Evolutionary conservation across 768 basidiomycete genomes (phyloP).

Genomic region (Tylopilus plumbeoviolaceoides): DNA sequence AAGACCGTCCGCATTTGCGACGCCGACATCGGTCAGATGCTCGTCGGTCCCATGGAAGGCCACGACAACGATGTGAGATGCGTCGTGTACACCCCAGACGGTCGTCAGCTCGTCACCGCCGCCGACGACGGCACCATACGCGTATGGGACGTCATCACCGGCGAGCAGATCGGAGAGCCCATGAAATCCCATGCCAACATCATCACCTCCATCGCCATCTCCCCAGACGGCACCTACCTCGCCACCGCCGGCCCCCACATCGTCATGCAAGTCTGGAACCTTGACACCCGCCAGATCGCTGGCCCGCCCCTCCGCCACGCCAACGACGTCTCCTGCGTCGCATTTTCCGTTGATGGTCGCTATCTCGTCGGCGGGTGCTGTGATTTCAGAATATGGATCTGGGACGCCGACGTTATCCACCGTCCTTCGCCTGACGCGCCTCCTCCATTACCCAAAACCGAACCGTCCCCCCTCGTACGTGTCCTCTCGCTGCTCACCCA

Average conservation of each 20-base stretch:
- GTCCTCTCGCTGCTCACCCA: not conserved
- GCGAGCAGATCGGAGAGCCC: slow-evolving; percentile 30
- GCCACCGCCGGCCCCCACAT: slow-evolving; percentile 31
- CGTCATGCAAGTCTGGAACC: slow-evolving; percentile 30
- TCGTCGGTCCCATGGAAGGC: slow-evolving; percentile 24
- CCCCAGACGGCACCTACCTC: slow-evolving; percentile 28
- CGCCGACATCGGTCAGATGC: slow-evolving; percentile 35
- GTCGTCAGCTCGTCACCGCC: slow-evolving; percentile 25
- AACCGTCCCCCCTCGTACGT: slow-evolving; percentile 14
- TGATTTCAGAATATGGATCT: slow-evolving; percentile 28
- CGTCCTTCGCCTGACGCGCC: slow-evolving; percentile 11
- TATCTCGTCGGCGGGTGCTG: slow-evolving; percentile 27
- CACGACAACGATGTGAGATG: slow-evolving; percentile 28
- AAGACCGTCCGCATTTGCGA: slow-evolving; percentile 30
- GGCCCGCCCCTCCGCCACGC: slow-evolving; percentile 23
- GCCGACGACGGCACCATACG: slow-evolving; percentile 30
- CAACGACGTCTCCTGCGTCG: slow-evolving; percentile 30
- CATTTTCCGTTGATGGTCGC: slow-evolving; percentile 30
- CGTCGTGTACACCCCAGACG: slow-evolving; percentile 31
- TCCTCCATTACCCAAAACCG: slow-evolving; percentile 7
- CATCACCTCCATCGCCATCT: slow-evolving; percentile 31
- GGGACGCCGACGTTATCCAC: slow-evolving; percentile 23
- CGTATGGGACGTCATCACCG: slow-evolving; percentile 28
- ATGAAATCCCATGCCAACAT: slow-evolving; percentile 26
- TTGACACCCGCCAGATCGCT: slow-evolving; percentile 17